phyloP scores from a whole-genome alignment of 768 basidiomycete species.

The Suillus spraguei region DNA sequence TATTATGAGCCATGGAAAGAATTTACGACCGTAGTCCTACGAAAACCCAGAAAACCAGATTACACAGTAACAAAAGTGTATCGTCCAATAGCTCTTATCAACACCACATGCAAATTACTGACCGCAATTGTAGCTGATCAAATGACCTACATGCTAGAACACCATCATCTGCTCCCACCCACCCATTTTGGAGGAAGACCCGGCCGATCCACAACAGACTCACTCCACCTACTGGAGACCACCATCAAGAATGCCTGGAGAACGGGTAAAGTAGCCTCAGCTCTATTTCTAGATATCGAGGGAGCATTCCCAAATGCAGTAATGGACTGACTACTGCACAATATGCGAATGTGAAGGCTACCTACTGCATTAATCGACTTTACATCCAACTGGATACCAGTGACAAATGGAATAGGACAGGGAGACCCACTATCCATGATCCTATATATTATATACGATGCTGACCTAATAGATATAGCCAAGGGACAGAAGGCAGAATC shows the following conservation, averaged over 20 bases:
- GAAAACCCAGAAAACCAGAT: no score
- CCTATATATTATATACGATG: no score
- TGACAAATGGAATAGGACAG: no score
- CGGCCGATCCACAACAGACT: slow-evolving; percentile 40
- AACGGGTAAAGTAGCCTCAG: slow-evolving; percentile 32
- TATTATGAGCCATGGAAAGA: no score
- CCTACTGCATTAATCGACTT: no score
- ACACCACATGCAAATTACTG: no score
- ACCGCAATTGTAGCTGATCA: no score
- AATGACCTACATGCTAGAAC: neutral
- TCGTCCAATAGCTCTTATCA: no score
- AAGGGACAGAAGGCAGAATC: slow-evolving; percentile 24
- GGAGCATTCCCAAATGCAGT: slow-evolving; percentile 45
- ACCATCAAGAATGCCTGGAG: slow-evolving; percentile 42
- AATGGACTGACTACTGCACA: slow-evolving; percentile 31
- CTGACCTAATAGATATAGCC: slow-evolving; percentile 13
- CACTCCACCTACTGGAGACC: slow-evolving; percentile 34
- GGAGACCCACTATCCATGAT: no score
- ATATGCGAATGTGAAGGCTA: slow-evolving; percentile 22
- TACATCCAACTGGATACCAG: no score
- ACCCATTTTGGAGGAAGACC: slow-evolving; percentile 34
- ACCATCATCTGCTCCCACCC: slow-evolving; percentile 21
- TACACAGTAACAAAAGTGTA: no score
- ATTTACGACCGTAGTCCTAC: no score
- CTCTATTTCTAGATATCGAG: slow-evolving; percentile 45